phyloP scores from a whole-genome alignment of 495 filamentous ascomycete species.

The Hypoxylon rickii region DNA sequence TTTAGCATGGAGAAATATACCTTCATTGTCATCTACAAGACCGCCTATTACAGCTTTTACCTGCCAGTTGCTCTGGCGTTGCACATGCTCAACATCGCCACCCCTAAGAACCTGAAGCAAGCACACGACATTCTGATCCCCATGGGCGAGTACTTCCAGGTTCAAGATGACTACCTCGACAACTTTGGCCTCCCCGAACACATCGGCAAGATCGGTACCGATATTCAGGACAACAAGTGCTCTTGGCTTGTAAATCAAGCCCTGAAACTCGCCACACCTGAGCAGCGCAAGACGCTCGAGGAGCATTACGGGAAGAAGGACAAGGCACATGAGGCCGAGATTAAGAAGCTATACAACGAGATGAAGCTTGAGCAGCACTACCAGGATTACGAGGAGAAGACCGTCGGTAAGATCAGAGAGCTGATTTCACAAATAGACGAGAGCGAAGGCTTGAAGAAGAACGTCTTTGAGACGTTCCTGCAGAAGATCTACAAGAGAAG shows the following conservation, averaged over 20 bases:
- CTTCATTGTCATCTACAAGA: constrained; percentile 99
- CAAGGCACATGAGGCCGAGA: constrained; percentile 71
- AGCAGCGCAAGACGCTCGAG: constrained; percentile 81
- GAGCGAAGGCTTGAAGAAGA: constrained; percentile 82
- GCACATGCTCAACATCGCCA: constrained; percentile 78
- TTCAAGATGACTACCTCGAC: constrained; percentile 98
- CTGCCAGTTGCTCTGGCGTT: constrained; percentile 93
- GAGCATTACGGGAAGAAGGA: constrained; percentile 92
- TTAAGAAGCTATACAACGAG: constrained; percentile 88
- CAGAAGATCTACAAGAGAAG: constrained; percentile 96
- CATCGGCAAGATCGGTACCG: constrained; percentile 98
- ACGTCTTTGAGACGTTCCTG: constrained; percentile 87
- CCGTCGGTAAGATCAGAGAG: constrained; percentile 70
- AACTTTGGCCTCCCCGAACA: constrained; percentile 87
- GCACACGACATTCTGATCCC: constrained; percentile 92
- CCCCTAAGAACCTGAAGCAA: constrained; percentile 79
- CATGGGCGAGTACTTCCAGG: constrained; percentile 98
- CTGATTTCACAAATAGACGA: constrained; percentile 84
- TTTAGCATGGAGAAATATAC: constrained; percentile 94
- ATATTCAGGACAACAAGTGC: constrained; percentile 99
- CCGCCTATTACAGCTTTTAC: constrained; percentile 98
- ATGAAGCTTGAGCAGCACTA: constrained; percentile 81
- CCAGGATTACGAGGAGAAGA: constrained; percentile 84
- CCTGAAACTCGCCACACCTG: constrained; percentile 70
- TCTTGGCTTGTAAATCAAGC: constrained; percentile 97